A percentile compares a stretch with the other conserved stretches of the same genome.
Conservation (phyloP, 345 rosid genomes). For the Adansonia digitata region DNA sequence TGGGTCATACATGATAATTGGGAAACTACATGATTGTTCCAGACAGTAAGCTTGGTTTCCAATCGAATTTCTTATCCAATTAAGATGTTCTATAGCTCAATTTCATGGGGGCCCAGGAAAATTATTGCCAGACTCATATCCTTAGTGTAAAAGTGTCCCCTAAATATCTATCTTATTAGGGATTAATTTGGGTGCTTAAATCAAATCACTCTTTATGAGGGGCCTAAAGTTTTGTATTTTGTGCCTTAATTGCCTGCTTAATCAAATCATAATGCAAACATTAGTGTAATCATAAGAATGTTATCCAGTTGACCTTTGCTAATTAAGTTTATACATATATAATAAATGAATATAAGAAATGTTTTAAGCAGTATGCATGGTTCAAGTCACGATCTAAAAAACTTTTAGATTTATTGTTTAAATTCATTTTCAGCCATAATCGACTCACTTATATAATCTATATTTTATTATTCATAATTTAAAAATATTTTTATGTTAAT, state of each 20-base stretch:
- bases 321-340: no score
- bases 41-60: not conserved
- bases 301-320: not conserved
- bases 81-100: not conserved
- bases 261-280: constrained; percentile 2
- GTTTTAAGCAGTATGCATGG: no score
- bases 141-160: not conserved
- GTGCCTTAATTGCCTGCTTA: not conserved
- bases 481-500: no score
- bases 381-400: no score
- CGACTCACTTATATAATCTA: no score
- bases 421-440: no score
- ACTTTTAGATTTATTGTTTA: no score
- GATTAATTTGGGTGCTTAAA: not conserved
- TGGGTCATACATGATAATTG: not conserved
- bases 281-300: not conserved
- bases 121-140: not conserved
- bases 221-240: not conserved
- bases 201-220: not conserved
- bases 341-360: not conserved
- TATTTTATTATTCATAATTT: no score
- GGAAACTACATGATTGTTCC: not conserved
- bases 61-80: not conserved
- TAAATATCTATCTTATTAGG: not conserved
- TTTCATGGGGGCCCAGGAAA: not conserved